Percentiles rank a stretch among this genome's conserved stretches.
phyloP scores from a whole-genome alignment of 139 green algal species.

The Penium margaritaceum region DNA sequence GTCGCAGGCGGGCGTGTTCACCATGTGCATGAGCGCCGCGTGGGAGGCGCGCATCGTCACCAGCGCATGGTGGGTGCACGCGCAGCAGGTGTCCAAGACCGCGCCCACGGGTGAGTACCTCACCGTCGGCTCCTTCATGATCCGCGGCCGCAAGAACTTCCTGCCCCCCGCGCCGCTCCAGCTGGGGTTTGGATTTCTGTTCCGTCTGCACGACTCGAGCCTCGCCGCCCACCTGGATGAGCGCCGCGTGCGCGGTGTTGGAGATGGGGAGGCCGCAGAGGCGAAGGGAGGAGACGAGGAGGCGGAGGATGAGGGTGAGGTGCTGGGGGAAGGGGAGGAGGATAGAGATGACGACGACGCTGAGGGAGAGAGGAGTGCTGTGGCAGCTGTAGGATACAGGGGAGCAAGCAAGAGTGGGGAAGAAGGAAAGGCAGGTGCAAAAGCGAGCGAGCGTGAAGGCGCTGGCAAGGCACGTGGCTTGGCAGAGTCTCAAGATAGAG shows the following conservation, averaged over 20 bases:
- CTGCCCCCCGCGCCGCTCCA: slow-evolving; percentile 82
- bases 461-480: too few relatives aligned
- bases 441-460: too few relatives aligned
- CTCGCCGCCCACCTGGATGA: slow-evolving; percentile 76
- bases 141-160: slow-evolving; percentile 91
- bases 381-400: too few relatives aligned
- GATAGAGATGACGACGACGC: too few relatives aligned
- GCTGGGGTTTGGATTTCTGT: slow-evolving; percentile 85
- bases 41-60: slow-evolving; percentile 90
- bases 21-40: slow-evolving; percentile 75
- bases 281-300: too few relatives aligned
- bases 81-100: slow-evolving; percentile 86
- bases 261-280: too few relatives aligned
- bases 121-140: slow-evolving; percentile 81
- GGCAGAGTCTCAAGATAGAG: too few relatives aligned
- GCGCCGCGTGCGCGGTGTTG: slow-evolving; percentile 33
- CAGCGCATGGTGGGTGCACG: slow-evolving; percentile 85
- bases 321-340: too few relatives aligned
- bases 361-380: too few relatives aligned
- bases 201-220: slow-evolving; percentile 72
- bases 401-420: too few relatives aligned
- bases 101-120: slow-evolving; percentile 88
- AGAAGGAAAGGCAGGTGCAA: too few relatives aligned
- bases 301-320: slow-evolving; percentile 1
- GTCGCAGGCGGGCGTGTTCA: slow-evolving; percentile 58